Evolutionary conservation across 1,284 basidiomycete genomes (phyloP).

Genomic region (Ceratobasidium sp.): DNA sequence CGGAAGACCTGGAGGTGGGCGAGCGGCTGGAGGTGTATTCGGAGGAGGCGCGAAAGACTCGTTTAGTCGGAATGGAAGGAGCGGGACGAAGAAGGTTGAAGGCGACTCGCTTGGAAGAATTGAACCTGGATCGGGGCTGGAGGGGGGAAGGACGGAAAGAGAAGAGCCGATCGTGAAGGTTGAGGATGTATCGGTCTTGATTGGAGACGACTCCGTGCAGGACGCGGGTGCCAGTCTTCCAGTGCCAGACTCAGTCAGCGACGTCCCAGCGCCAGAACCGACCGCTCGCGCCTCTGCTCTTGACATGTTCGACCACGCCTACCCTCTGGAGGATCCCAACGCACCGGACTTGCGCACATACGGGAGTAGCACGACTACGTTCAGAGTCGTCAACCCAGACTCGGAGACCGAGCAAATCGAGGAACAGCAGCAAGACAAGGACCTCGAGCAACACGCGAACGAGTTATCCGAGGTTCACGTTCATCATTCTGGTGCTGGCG

Average conservation of each 20-base stretch:
- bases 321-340: background rate
- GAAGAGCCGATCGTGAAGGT: background rate
- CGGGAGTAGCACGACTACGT: background rate
- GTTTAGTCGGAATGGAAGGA: slow-evolving; percentile 28
- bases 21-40: slow-evolving; percentile 23
- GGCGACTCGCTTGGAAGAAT: slow-evolving; percentile 1
- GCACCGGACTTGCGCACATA: slow-evolving; percentile 1
- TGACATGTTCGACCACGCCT: background rate
- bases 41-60: slow-evolving; percentile 21
- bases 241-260: background rate
- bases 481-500: slow-evolving; percentile 33
- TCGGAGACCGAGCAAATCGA: background rate
- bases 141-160: background rate
- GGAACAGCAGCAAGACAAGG: slow-evolving; percentile 11
- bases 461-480: slow-evolving; percentile 33
- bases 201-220: background rate
- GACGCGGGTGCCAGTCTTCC: background rate
- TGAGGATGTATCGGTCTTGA: background rate
- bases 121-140: background rate
- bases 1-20: slow-evolving; percentile 4
- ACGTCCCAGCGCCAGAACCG: background rate
- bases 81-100: background rate
- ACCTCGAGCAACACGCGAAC: slow-evolving; percentile 19
- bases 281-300: background rate
- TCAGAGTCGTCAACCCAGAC: slow-evolving; percentile 5